Evolutionary conservation across 169 alveolate species (phyloP).

Genomic region (Eimeria nieschulzi): DNA sequence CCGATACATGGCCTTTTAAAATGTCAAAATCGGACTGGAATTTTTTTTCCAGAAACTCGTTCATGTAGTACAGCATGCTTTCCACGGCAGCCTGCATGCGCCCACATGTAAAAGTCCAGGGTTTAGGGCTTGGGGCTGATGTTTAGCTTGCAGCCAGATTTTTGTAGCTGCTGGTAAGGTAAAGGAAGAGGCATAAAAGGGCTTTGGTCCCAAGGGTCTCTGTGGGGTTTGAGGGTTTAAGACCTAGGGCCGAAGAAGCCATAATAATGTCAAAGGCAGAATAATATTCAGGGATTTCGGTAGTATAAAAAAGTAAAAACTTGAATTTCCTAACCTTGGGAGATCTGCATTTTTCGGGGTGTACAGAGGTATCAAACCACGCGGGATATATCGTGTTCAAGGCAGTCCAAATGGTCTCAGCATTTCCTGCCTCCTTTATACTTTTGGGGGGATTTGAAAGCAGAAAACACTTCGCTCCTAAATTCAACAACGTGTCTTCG

Average conservation of each 20-base stretch:
- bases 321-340: not conserved
- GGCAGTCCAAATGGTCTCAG: not conserved
- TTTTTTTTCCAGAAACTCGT: not conserved
- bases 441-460: not conserved
- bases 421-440: not conserved
- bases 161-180: not conserved
- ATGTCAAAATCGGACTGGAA: not conserved
- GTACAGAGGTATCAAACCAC: not conserved
- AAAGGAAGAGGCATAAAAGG: not conserved
- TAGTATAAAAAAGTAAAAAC: not conserved
- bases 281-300: not conserved
- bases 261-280: not conserved
- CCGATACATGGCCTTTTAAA: not conserved
- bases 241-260: not conserved
- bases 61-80: conserved; percentile 10
- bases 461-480: not conserved
- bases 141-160: not conserved
- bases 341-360: not conserved
- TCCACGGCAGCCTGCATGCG: not conserved
- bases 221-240: not conserved
- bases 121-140: not conserved
- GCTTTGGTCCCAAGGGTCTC: not conserved
- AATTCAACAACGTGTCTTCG: not conserved
- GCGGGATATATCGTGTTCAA: conserved; percentile 9
- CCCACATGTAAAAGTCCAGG: not conserved